Base-by-base conservation (phyloP, 495 filamentous ascomycete genomes). In the Filosporella fistucella region DNA sequence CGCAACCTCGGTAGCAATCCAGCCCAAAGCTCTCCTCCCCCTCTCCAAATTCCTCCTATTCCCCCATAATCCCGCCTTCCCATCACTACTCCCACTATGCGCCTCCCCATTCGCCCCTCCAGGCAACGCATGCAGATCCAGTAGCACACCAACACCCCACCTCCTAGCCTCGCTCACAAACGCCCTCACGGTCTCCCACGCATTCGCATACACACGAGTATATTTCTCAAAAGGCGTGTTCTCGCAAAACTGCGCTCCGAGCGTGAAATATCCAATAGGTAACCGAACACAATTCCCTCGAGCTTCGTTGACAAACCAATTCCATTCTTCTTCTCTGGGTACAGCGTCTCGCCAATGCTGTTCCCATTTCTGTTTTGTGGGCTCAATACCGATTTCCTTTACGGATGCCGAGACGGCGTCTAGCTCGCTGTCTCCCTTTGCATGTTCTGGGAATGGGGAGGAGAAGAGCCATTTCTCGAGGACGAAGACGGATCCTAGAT, bases 111-210 rank as follows among this genome's bases (percentile, higher is more conserved):
- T 79, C 3, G 72, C 74, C 13, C 76, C 75, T 6, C 77, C 75
- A n/a, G 74, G 74, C 8, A 77, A 55, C 25, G 66, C 75, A 42
- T 82, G 77, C 7, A 81, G 60, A 51, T 80, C 77, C 26, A 82
- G 51, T 13, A 82, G 54, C 1, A 72, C 65, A 14, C 73, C 75
- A 35, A 81, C 72, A 4, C 72, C 72, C 32, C 66, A 57, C 8
- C 49, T 36, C 17, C 62, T 52, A 17, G 72, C 68, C 7, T 66
- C 55, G 1, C 49, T 34, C 2, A 77, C 62, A 8, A 80, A 55
- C 8, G 55, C 48, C 38, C 63, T 64, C 13, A 55, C 55, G 8
- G 40, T 46, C 73, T 61, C 34, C 77, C 77, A 81, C 16, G 75
- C 75, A 44, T 68, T 63, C 34, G 39, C 29, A 55, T 80, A 82